These are phyloP conservation scores for Pythium chondricola DNA, from an alignment of 352 stramenopile genomes.

Conservation along the genomic window DNA sequence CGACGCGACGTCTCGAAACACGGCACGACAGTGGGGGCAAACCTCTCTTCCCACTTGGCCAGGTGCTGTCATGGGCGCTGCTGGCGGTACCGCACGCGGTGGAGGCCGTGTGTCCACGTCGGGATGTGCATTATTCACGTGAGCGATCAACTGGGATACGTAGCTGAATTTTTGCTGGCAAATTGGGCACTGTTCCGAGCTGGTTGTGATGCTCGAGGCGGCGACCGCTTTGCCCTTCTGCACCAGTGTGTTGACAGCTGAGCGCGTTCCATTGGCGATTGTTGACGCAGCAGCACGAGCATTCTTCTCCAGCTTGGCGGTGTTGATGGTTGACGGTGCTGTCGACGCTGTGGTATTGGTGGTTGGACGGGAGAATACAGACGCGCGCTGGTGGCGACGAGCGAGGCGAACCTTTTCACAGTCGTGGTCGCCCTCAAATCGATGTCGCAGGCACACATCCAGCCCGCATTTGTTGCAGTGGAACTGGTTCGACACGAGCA, in stretches of 20 bases:
- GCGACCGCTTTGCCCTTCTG: constrained; percentile 17
- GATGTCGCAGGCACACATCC: constrained; percentile 69
- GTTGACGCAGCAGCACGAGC: constrained; percentile 11
- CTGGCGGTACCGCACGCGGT: background rate
- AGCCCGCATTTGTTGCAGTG: constrained; percentile 59
- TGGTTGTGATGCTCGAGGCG: constrained; percentile 23
- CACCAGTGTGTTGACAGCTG: constrained; percentile 15
- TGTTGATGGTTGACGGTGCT: background rate
- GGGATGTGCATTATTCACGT: constrained; percentile 66
- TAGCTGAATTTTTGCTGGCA: constrained; percentile 71
- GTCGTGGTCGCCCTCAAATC: constrained; percentile 71
- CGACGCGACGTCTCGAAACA: constrained; percentile 43
- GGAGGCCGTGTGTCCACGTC: constrained; percentile 23
- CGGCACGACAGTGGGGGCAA: constrained; percentile 60
- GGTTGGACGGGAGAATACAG: background rate
- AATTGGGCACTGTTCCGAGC: constrained; percentile 58
- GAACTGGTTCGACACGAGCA: constrained; percentile 68
- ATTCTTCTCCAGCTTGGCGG: constrained; percentile 15
- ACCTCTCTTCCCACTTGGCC: constrained; percentile 29
- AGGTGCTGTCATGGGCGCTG: background rate
- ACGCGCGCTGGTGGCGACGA: constrained; percentile 20
- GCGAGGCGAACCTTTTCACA: constrained; percentile 32
- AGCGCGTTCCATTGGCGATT: constrained; percentile 15
- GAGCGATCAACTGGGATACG: constrained; percentile 63
- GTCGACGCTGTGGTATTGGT: background rate